A percentile compares a stretch with the other conserved stretches of the same genome.
phyloP scores from a whole-genome alignment of 139 green algal genomes.

The Chlamydomonas sp. region DNA sequence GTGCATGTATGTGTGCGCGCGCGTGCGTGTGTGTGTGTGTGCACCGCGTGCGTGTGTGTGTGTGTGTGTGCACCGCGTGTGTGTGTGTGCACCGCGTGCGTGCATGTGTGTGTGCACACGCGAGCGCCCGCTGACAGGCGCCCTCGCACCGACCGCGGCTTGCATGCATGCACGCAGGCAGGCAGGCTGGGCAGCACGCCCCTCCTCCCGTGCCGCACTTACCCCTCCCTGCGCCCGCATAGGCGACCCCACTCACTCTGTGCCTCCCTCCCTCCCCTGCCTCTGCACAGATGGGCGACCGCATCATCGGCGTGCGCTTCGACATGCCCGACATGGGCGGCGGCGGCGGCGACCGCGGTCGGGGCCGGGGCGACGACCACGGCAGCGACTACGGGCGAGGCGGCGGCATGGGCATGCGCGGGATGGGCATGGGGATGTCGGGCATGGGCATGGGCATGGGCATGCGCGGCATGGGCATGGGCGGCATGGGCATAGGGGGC shows the following conservation, averaged over 20 bases:
- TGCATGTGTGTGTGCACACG: too few species aligned
- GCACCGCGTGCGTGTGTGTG: not conserved
- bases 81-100: not conserved
- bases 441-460: slow-evolving; percentile 18
- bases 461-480: slow-evolving; percentile 16
- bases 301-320: slow-evolving; percentile 26
- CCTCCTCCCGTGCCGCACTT: too few species aligned
- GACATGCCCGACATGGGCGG: slow-evolving; percentile 17
- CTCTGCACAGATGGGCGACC: slow-evolving; percentile 18
- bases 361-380: not conserved
- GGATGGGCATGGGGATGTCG: slow-evolving; percentile 18
- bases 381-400: slow-evolving; percentile 15
- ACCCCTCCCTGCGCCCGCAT: too few species aligned
- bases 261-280: not conserved
- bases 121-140: too few species aligned
- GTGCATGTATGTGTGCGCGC: not conserved
- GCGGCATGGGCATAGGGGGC: slow-evolving; percentile 24
- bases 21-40: not conserved
- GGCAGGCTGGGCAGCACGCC: too few species aligned
- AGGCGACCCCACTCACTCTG: not conserved
- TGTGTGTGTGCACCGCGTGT: not conserved
- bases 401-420: slow-evolving; percentile 17
- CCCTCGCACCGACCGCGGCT: too few species aligned
- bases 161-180: too few species aligned
- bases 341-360: not conserved